A percentile compares a stretch with the other conserved stretches of the same genome.
phyloP scores from a whole-genome alignment of 2,329 filamentous ascomycete species.

The Thielaviopsis populi region DNA sequence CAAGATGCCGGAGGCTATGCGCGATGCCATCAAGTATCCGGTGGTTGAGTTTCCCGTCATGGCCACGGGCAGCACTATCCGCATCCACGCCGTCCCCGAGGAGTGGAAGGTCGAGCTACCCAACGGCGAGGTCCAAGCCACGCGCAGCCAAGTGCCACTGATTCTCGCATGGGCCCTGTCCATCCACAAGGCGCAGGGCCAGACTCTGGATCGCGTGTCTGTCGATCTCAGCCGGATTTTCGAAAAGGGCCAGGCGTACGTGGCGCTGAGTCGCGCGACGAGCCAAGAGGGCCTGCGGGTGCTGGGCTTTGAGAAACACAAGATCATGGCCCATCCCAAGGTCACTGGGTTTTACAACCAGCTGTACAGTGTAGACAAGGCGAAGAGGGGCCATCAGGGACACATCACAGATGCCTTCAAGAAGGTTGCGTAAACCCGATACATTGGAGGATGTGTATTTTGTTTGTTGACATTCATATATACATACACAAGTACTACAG shows the following conservation, averaged over 20 bases:
- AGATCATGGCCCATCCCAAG: conserved; percentile 85
- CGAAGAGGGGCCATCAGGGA: conserved; percentile 20
- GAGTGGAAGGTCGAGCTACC: conserved; percentile 97
- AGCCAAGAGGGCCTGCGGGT: conserved; percentile 79
- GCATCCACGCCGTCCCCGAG: conserved; percentile 50
- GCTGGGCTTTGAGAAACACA: conserved; percentile 69
- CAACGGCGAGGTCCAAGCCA: conserved; percentile 83
- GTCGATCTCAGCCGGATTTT: conserved; percentile 87
- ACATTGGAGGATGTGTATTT: background rate
- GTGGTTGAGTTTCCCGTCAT: conserved; percentile 70
- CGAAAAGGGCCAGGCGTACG: conserved; percentile 95
- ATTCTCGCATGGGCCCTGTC: conserved; percentile 95
- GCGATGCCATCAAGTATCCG: conserved; percentile 50
- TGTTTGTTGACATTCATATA: background rate
- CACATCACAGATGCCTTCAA: conserved; percentile 14
- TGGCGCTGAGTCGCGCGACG: conserved; percentile 85
- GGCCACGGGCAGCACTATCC: conserved; percentile 46
- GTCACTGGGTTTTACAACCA: conserved; percentile 77
- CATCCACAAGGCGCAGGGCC: conserved; percentile 95
- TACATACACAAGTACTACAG: background rate
- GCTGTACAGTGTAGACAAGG: conserved; percentile 56
- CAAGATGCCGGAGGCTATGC: conserved; percentile 30
- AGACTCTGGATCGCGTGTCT: conserved; percentile 85
- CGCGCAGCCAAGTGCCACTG: conserved; percentile 65
- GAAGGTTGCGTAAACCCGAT: background rate